These are phyloP conservation scores for Lyophyllum semitale DNA, from an alignment of 768 basidiomycete species.

Conservation along the genomic window DNA sequence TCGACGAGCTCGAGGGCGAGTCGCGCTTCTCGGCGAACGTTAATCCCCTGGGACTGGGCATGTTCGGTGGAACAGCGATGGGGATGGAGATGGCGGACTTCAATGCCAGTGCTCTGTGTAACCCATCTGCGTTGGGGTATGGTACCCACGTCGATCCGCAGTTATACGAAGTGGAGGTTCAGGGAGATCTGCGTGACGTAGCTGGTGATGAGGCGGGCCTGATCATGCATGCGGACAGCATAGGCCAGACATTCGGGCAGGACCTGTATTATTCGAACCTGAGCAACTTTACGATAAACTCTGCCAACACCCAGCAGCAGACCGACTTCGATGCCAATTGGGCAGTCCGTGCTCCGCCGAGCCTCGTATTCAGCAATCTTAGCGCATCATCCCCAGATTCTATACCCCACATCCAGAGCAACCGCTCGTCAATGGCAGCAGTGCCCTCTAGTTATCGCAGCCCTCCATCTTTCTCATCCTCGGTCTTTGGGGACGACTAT, in stretches of 20 bases:
- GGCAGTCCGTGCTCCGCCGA: conserved; percentile 37
- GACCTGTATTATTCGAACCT: conserved; percentile 13
- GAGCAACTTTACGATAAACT: not conserved
- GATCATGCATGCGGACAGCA: conserved; percentile 32
- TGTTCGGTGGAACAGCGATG: conserved; percentile 27
- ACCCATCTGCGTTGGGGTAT: conserved; percentile 12
- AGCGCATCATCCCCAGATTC: conserved; percentile 36
- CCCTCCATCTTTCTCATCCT: conserved; percentile 30
- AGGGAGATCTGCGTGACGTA: conserved; percentile 52
- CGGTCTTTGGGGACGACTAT: conserved; percentile 36
- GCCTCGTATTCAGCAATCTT: conserved; percentile 42
- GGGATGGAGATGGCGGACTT: conserved; percentile 27
- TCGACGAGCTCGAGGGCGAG: conserved; percentile 27
- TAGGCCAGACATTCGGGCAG: conserved; percentile 24
- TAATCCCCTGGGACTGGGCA: conserved; percentile 21
- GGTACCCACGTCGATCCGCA: conserved; percentile 42
- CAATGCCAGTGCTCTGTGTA: conserved; percentile 12
- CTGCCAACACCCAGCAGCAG: not conserved
- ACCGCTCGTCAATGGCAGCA: conserved; percentile 25
- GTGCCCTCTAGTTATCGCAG: conserved; percentile 27
- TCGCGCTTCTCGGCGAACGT: conserved; percentile 1
- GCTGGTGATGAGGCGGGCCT: conserved; percentile 59
- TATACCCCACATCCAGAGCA: conserved; percentile 27
- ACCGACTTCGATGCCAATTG: conserved; percentile 30
- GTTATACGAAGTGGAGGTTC: conserved; percentile 64